Percentiles rank a stretch among this genome's conserved stretches.
phyloP scores from a whole-genome alignment of 495 filamentous ascomycete species.

The Penicillium paradoxum region DNA sequence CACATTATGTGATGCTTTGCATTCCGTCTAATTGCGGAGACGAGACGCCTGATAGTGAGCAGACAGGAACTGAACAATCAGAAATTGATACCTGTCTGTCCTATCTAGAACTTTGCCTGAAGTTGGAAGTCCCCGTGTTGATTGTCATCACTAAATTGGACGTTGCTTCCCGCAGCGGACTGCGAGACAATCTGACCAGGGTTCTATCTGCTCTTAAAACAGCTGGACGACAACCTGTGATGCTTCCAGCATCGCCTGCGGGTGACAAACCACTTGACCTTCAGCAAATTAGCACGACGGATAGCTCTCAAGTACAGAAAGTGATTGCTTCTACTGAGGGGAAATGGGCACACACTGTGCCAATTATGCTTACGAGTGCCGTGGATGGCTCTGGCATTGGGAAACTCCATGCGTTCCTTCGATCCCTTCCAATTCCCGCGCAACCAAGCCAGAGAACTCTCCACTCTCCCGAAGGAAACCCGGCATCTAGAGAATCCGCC shows the following conservation, averaged over 20 bases:
- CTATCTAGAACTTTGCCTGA: slow-evolving; percentile 83
- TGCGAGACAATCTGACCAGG: slow-evolving; percentile 64
- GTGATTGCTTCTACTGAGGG: slow-evolving; percentile 38
- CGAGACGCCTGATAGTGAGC: slow-evolving; percentile 40
- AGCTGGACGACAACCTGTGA: slow-evolving; percentile 63
- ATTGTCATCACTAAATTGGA: slow-evolving; percentile 90
- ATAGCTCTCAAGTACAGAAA: slow-evolving; percentile 49
- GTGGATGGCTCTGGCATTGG: slow-evolving; percentile 79
- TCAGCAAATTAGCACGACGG: slow-evolving; percentile 34
- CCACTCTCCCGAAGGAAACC: slow-evolving; percentile 10
- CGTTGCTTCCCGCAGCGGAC: slow-evolving; percentile 63
- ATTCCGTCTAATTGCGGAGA: slow-evolving; percentile 75
- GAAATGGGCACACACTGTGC: slow-evolving; percentile 56
- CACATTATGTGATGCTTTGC: slow-evolving; percentile 87
- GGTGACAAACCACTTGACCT: slow-evolving; percentile 28
- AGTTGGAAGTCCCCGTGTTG: slow-evolving; percentile 66
- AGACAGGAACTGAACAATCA: slow-evolving; percentile 43
- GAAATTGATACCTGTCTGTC: slow-evolving; percentile 68
- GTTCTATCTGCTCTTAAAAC: slow-evolving; percentile 75
- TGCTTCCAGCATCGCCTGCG: slow-evolving; percentile 52
- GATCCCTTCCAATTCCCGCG: slow-evolving; percentile 66
- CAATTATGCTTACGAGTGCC: slow-evolving; percentile 84
- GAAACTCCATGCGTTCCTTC: slow-evolving; percentile 74
- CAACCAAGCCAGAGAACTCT: slow-evolving; percentile 38
- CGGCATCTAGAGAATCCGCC: slow-evolving; percentile 33